These are phyloP conservation scores for Exserohilum turcica DNA, from an alignment of 2,329 filamentous ascomycete genomes.

Conservation along the genomic window DNA sequence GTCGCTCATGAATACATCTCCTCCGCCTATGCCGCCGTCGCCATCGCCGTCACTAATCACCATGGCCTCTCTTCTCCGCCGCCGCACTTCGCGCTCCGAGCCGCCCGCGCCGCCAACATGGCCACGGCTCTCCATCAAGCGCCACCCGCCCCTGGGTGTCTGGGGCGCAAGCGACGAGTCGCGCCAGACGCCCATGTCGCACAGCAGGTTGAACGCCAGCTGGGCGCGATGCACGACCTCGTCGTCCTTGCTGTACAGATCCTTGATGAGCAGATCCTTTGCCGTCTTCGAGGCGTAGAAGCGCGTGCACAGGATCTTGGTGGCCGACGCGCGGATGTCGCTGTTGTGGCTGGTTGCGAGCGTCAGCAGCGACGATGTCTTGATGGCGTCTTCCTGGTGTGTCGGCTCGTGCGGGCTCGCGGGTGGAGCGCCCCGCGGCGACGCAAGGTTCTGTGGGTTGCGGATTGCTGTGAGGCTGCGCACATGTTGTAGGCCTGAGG, in stretches of 20 bases:
- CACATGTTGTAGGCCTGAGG: slow-evolving; percentile 63
- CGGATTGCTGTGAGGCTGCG: slow-evolving; percentile 70
- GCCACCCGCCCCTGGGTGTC: slow-evolving; percentile 13
- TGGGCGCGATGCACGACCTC: slow-evolving; percentile 28
- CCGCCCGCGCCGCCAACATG: slow-evolving; percentile 45
- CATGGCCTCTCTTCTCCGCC: slow-evolving; percentile 84
- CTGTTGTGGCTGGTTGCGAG: slow-evolving; percentile 51
- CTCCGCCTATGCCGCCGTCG: slow-evolving; percentile 70
- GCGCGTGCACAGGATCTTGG: slow-evolving; percentile 46
- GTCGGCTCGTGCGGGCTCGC: slow-evolving; percentile 64
- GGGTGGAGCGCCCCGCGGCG: slow-evolving; percentile 7
- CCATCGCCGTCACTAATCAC: slow-evolving; percentile 85
- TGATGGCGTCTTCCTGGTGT: slow-evolving; percentile 66
- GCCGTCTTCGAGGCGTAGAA: slow-evolving; percentile 34
- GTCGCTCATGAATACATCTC: slow-evolving; percentile 74
- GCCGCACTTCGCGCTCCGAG: slow-evolving; percentile 72
- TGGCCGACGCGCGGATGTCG: slow-evolving; percentile 50
- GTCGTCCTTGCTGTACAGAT: slow-evolving; percentile 30
- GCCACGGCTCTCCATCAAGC: slow-evolving; percentile 51
- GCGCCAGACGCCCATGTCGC: slow-evolving; percentile 28
- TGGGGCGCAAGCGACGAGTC: slow-evolving; percentile 11
- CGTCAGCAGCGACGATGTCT: slow-evolving; percentile 47
- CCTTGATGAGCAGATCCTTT: slow-evolving; percentile 26
- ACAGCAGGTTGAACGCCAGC: slow-evolving; percentile 36
- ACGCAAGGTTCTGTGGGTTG: slow-evolving; percentile 62